These are phyloP conservation scores for Lanmaoa pseudosensibilis DNA, from an alignment of 768 basidiomycete species.

Conservation along the genomic window DNA sequence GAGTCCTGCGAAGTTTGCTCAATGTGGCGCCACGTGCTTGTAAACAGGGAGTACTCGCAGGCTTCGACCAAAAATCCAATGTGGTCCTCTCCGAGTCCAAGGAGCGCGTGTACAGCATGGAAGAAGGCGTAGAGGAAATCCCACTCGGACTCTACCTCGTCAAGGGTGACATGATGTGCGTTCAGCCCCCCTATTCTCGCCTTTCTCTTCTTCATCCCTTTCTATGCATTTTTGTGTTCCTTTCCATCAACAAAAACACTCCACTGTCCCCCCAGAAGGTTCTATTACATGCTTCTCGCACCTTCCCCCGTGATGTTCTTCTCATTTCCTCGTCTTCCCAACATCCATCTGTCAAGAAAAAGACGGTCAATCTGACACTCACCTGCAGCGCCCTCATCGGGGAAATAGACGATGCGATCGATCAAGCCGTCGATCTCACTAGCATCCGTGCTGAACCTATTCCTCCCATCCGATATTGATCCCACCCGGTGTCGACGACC, in stretches of 20 bases:
- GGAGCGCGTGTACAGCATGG: slow-evolving; percentile 88
- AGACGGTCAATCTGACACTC: slow-evolving; percentile 3
- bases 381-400: slow-evolving; percentile 67
- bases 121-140: slow-evolving; percentile 92
- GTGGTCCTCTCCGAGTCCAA: slow-evolving; percentile 92
- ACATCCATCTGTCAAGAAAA: not conserved
- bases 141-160: slow-evolving; percentile 95
- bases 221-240: not conserved
- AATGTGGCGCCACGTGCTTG: not conserved
- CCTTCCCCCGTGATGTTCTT: not conserved
- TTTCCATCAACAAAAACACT: not conserved
- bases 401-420: slow-evolving; percentile 82
- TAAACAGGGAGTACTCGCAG: slow-evolving; percentile 80
- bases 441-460: slow-evolving; percentile 87
- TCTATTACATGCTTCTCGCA: not conserved
- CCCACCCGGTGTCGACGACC: not conserved
- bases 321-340: not conserved
- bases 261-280: no score
- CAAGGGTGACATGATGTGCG: slow-evolving; percentile 98
- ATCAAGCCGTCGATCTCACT: slow-evolving; percentile 70
- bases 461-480: slow-evolving; percentile 73
- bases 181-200: slow-evolving; percentile 15
- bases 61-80: slow-evolving; percentile 95
- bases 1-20: not conserved
- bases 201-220: not conserved